Evolutionary conservation across 306 rosid genomes (phyloP).

Genomic region (Oxytropis ochrocephala): DNA sequence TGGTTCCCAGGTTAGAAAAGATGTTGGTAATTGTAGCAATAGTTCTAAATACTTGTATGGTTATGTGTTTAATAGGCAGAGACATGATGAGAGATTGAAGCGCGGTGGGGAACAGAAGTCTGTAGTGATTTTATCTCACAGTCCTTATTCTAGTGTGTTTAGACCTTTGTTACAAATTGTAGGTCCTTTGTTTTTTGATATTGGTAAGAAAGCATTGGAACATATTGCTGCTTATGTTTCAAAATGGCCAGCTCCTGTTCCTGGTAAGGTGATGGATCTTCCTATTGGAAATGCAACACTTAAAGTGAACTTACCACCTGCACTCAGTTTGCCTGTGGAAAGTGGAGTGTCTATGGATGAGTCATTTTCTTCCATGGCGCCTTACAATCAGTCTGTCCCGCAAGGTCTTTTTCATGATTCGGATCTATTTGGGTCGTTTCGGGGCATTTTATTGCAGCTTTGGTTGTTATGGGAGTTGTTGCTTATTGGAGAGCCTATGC

Average conservation of each 20-base stretch:
- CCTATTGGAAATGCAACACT: conserved; percentile 85
- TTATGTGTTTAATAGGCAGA: conserved; percentile 84
- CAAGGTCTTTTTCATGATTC: conserved; percentile 93
- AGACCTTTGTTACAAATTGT: conserved; percentile 86
- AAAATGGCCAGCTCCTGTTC: conserved; percentile 75
- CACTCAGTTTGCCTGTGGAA: conserved; percentile 63
- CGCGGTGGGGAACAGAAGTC: conserved; percentile 99
- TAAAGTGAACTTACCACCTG: conserved; percentile 85
- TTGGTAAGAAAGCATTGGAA: conserved; percentile 86
- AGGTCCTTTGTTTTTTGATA: conserved; percentile 86
- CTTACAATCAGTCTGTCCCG: conserved; percentile 58
- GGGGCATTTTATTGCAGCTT: conserved; percentile 81
- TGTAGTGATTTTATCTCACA: conserved; percentile 68
- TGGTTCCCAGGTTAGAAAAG: conserved; percentile 25
- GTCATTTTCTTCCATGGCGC: conserved; percentile 44
- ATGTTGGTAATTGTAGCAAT: neutral
- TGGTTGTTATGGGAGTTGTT: conserved; percentile 94
- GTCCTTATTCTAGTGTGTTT: conserved; percentile 77
- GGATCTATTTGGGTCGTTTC: conserved; percentile 73
- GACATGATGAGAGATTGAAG: conserved; percentile 90
- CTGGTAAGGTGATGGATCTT: conserved; percentile 84
- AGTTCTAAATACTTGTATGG: conserved; percentile 69
- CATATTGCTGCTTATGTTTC: conserved; percentile 89
- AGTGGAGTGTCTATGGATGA: conserved; percentile 49
- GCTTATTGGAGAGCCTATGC: conserved; percentile 87